A percentile compares a stretch with the other conserved stretches of the same genome.
These are phyloP conservation scores for Pulveroboletus ravenelii DNA, from an alignment of 768 basidiomycete genomes.

Conservation along the genomic window DNA sequence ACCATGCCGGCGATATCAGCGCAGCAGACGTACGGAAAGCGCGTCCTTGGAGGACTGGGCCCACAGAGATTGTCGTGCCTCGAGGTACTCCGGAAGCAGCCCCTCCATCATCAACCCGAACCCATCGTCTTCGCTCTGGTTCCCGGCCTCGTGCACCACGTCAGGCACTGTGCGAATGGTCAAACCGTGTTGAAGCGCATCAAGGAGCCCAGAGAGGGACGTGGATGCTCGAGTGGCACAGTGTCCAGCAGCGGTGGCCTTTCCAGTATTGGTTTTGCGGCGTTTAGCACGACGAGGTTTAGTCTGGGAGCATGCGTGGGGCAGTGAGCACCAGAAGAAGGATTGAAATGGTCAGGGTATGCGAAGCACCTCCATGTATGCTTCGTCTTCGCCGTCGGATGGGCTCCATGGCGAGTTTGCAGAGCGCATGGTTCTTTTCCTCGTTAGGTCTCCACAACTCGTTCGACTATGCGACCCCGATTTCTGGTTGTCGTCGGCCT, in stretches of 20 bases:
- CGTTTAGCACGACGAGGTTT: conserved; percentile 22
- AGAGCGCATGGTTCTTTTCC: not conserved
- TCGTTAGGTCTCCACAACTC: not conserved
- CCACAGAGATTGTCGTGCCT: conserved; percentile 26
- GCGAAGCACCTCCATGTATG: conserved; percentile 18
- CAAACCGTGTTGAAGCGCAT: conserved; percentile 15
- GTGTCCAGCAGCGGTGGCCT: conserved; percentile 1
- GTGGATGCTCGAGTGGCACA: conserved; percentile 17
- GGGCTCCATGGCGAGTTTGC: conserved; percentile 1
- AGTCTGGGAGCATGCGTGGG: not conserved
- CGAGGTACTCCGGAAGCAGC: conserved; percentile 33
- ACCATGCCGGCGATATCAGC: not conserved
- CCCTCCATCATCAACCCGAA: conserved; percentile 34
- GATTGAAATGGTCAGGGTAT: not conserved
- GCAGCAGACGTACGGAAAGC: conserved; percentile 13
- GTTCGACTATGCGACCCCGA: not conserved
- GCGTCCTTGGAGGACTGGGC: conserved; percentile 10
- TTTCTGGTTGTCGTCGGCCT: not conserved
- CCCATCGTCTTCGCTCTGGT: conserved; percentile 10
- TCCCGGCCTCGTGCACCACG: not conserved
- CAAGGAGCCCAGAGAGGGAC: conserved; percentile 16
- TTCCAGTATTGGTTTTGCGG: conserved; percentile 23
- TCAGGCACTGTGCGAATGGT: not conserved
- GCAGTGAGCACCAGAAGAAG: not conserved
- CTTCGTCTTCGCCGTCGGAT: conserved; percentile 20